Base-by-base conservation (phyloP, 2,329 filamentous ascomycete species). In the Erysiphe neolycopersici region DNA sequence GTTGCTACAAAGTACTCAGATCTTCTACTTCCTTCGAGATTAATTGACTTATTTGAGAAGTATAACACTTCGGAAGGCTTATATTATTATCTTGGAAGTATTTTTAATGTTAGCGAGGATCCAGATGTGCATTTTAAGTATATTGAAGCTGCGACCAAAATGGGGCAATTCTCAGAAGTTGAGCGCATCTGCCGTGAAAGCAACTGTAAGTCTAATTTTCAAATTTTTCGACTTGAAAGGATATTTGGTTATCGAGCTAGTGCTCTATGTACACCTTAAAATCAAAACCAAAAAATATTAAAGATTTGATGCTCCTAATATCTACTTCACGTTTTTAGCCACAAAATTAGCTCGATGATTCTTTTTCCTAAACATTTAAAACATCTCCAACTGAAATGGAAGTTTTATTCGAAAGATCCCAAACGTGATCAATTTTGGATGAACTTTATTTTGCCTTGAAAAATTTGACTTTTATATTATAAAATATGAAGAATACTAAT, bases 111-210 rank as follows among this genome's bases (percentile, higher is more conserved):
- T 41, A 92, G 82, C 46, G 83, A 95, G 60, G 89, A 95, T 54
- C 70, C 79, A 18, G 89, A 98, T 58, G 89, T 98, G 29, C 80
- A 89, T 58, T 98, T 94, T 75, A 98, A 98, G 68, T 98, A 98
- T 62, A 93, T 98, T 47, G 87, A 98, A 63, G 84, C 89, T 45
- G 89, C 91, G 30, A 93, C 85, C 19, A 80, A 76, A 57, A 91
- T 93, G 73, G 76, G 78, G 29, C 87, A 98, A 61, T 73, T 93
- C 56, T 85, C 82, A 51, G 89, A 98, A 58, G 89, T 98, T 17
- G 87, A 98, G 68, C 80, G 89, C 44, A 87, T 98, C 55, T 95
- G 87, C 65, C 76, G 91, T 48, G 89, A 98, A 60, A 91, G 79
- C 68, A 84, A 42, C n/a, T n/a, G 47, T 51, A 46, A 51, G 47